Evolutionary conservation across 106 monocot genomes (phyloP).

Genomic region (Iris macrosiphon): DNA sequence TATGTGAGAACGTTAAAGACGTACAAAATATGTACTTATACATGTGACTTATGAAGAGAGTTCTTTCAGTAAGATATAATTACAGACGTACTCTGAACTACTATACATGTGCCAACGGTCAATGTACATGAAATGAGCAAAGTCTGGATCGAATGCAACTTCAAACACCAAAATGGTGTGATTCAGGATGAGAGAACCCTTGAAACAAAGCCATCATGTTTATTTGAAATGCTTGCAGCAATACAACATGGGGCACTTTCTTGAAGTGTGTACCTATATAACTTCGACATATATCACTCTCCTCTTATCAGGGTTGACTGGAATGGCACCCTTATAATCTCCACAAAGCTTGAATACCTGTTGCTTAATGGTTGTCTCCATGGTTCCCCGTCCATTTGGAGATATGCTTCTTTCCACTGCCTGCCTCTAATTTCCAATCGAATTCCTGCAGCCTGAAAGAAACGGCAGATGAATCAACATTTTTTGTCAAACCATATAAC

Average conservation of each 20-base stretch:
- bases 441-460: conserved; percentile 71
- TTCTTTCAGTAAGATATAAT: too few relatives aligned
- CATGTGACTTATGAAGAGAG: too few relatives aligned
- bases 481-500: too few relatives aligned
- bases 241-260: background rate
- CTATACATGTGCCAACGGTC: too few relatives aligned
- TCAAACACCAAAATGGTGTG: too few relatives aligned
- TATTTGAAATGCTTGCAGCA: background rate
- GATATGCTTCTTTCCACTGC: conserved; percentile 56
- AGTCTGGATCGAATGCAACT: too few relatives aligned
- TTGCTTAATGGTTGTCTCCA: conserved; percentile 80
- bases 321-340: conserved; percentile 68
- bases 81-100: too few relatives aligned
- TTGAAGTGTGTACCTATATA: background rate
- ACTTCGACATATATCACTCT: too few relatives aligned
- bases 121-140: too few relatives aligned
- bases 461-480: background rate
- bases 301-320: conserved; percentile 63
- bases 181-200: too few relatives aligned
- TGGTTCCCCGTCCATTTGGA: conserved; percentile 98
- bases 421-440: conserved; percentile 83
- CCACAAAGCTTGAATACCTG: conserved; percentile 63
- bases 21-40: too few relatives aligned
- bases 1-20: too few relatives aligned
- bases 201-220: background rate